Evolutionary conservation across 225 moss, liverwort and hornwort genomes (phyloP).

Genomic region (Marchantia polymorpha): DNA sequence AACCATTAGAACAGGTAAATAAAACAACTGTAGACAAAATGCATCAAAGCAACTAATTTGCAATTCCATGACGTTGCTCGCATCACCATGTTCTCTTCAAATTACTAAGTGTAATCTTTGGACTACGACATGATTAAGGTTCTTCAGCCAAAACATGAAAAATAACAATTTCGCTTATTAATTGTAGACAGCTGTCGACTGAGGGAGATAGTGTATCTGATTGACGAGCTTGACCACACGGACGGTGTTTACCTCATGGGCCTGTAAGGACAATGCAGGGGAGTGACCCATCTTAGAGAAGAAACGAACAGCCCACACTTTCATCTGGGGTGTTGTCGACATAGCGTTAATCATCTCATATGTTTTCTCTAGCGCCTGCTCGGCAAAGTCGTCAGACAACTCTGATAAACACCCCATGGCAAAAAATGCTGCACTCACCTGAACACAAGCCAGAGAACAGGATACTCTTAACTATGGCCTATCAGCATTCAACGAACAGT

Average conservation of each 20-base stretch:
- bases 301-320: constrained; percentile 66
- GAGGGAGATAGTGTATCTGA: no score
- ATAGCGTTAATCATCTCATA: constrained; percentile 70
- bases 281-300: constrained; percentile 76
- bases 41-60: no score
- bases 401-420: constrained; percentile 81
- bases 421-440: constrained; percentile 87
- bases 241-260: constrained; percentile 57
- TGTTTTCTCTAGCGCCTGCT: constrained; percentile 58
- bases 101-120: background rate
- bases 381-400: constrained; percentile 71
- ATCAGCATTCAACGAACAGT: no score
- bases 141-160: background rate
- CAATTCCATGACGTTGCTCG: no score
- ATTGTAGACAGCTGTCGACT: no score
- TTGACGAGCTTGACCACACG: background rate
- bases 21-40: no score
- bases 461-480: background rate
- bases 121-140: background rate
- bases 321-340: constrained; percentile 66
- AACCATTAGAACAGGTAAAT: no score
- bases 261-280: constrained; percentile 62
- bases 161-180: background rate
- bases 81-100: no score
- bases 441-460: constrained; percentile 19